Evolutionary conservation across 192 early-diverging fungal species (phyloP).

Genomic region (Umbelopsis sp.): DNA sequence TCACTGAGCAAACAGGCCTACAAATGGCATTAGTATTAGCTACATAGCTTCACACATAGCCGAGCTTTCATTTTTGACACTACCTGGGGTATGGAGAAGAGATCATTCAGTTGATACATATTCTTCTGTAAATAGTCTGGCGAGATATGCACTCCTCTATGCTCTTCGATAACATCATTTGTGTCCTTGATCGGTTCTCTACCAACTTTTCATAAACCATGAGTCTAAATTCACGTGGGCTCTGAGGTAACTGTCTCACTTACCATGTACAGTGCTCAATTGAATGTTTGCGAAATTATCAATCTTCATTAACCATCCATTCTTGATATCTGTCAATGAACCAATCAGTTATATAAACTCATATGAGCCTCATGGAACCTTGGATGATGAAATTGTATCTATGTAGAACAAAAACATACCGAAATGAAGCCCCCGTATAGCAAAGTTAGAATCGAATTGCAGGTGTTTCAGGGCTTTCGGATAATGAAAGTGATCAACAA

Average conservation of each 20-base stretch:
- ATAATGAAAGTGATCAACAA: conserved; percentile 57
- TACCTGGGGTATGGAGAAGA: conserved; percentile 56
- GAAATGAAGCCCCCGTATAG: conserved; percentile 63
- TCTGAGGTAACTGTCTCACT: background rate
- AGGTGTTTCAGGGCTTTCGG: conserved; percentile 44
- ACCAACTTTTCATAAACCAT: conserved; percentile 45
- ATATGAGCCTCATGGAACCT: no score
- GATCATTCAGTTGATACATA: conserved; percentile 62
- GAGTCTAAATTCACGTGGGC: background rate
- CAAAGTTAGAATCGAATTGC: conserved; percentile 59
- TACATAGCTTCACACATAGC: background rate
- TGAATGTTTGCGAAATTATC: conserved; percentile 66
- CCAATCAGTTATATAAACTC: no score
- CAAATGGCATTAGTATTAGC: background rate
- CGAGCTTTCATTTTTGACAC: background rate
- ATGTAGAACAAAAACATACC: conserved; percentile 29
- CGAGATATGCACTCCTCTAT: conserved; percentile 60
- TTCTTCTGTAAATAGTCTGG: conserved; percentile 58
- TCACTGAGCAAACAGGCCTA: conserved; percentile 61
- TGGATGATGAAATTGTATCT: background rate
- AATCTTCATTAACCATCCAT: conserved; percentile 67
- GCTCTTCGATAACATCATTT: conserved; percentile 56
- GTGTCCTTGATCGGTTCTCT: conserved; percentile 55
- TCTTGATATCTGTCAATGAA: conserved; percentile 39
- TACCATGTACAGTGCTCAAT: conserved; percentile 49